Evolutionary conservation across 2,329 filamentous ascomycete species (phyloP), one percentile per base, ranked within the genome.

Genomic region (Xylaria sp.): DNA sequence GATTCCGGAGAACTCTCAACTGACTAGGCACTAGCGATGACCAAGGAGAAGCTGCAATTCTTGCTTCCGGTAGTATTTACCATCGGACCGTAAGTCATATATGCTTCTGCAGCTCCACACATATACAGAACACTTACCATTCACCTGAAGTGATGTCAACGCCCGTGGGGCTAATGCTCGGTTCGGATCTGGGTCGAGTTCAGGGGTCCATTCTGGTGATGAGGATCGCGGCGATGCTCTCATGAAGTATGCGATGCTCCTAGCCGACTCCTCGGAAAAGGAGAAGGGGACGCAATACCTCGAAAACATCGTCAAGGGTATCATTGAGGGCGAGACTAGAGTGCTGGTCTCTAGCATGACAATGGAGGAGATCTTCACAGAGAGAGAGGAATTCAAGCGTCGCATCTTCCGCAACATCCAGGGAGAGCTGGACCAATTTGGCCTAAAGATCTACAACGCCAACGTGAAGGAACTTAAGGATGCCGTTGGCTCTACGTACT

Each of bases 311-410:
- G 91, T 97, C 80, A 95, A 93, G 80, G 93, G 93, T 68, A 94
- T 97, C 79, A 96, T 97, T 74, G 93, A 97, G 79, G 93, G 93
- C 70, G 93, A 97, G 80, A 94, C 92, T 0, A 88, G 93, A 67
- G 91, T 93, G 6, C 89, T 97, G 62, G 92, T 97, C 49, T 93
- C 90, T 0, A 90, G 89, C 74, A 95, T 97, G 92, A 94, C 92
- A n/a, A 95, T 96, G 92, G 93, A 95, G 78, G 93, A 96, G 80
- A 92, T 97, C 67, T 94, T 94, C 80, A 91, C 89, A 68, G 90
- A 93, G 80, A 85, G 92, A 40, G 90, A 92, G 73, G 83, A 91
- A 51, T 94, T 94, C 84, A 93, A 95, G 83, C 87, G 86, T 73
- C 89, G 91, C 72, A 91, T 92, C 74, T 91, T 90, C 80, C 84